These are phyloP conservation scores for Wickerhamiella musiphila DNA, from an alignment of 805 yeast genomes.

Conservation along the genomic window DNA sequence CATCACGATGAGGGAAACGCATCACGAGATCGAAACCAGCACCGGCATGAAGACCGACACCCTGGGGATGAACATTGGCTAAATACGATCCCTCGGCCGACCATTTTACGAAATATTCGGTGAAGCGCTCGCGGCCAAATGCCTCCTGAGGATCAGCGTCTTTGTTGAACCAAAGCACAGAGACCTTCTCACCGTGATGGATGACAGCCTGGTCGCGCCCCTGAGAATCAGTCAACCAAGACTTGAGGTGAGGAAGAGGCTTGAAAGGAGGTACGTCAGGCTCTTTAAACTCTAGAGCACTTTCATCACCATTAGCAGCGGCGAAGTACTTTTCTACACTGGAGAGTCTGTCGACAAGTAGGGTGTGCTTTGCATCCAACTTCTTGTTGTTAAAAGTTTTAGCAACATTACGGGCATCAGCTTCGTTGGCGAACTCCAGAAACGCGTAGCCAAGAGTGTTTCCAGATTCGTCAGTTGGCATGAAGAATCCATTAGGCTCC, in stretches of 20 bases:
- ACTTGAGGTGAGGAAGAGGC: slow-evolving; percentile 63
- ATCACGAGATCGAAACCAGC: slow-evolving; percentile 51
- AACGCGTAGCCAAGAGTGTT: slow-evolving; percentile 69
- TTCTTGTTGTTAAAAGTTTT: slow-evolving; percentile 72
- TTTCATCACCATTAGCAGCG: no score
- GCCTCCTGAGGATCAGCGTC: slow-evolving; percentile 55
- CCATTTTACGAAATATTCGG: slow-evolving; percentile 72
- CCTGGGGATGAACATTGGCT: slow-evolving; percentile 80
- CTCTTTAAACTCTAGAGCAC: slow-evolving; percentile 39
- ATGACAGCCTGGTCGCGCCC: slow-evolving; percentile 83
- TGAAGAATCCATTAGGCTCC: slow-evolving; percentile 42
- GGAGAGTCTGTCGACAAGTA: slow-evolving; percentile 62
- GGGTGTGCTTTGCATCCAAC: slow-evolving; percentile 82
- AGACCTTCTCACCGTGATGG: slow-evolving; percentile 65
- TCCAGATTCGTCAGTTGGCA: slow-evolving; percentile 58
- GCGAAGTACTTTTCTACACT: slow-evolving; percentile 12
- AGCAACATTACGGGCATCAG: slow-evolving; percentile 61
- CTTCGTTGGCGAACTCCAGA: slow-evolving; percentile 56
- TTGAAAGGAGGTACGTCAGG: slow-evolving; percentile 59
- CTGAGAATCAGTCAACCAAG: slow-evolving; percentile 78
- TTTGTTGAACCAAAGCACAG: slow-evolving; percentile 73
- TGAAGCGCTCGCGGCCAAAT: slow-evolving; percentile 68
- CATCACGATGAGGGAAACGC: slow-evolving; percentile 77
- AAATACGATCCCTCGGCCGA: slow-evolving; percentile 87
- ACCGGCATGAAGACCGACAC: slow-evolving; percentile 95